Base-by-base conservation (phyloP, 805 yeast genomes). In the Wickerhamomyces bisporus region DNA sequence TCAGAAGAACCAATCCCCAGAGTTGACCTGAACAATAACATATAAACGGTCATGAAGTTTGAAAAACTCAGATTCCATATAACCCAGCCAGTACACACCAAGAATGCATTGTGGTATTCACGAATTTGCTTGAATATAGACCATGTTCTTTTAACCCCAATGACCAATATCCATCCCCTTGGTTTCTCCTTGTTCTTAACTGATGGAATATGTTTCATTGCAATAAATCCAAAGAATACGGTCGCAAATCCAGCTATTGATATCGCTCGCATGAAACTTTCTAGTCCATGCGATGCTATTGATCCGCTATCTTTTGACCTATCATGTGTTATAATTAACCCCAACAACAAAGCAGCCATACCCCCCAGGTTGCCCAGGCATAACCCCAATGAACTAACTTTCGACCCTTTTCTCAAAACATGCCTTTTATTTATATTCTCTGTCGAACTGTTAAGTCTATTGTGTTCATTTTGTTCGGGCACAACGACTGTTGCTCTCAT, bases 181-280 rank as follows among this genome's bases (percentile, higher is more conserved):
- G 66, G 65, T 20, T 34, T 52, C 2, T 38, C 41, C 27, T 55
- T 54, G 2, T 62, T 62, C 21, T 53, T 38, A 4, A 59, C 58
- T 19, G 49, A 48, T 4, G 71, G 70, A 10, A 66, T 54, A 26
- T 44, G 55, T 26, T 38, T 52, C 1, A 63, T 47, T 13, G 63
- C 40, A 5, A 58, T 10, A 0, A 57, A 13, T 0, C 64, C 52
- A 23, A 60, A 45, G 0, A 46, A 49, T 7, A 57, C 39, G 2
- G 71, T 65, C n/a, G 60, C 38, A 32, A 57, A 43, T 1, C 71
- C 70, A 2, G 70, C 68, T 20, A 61, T 55, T 1, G 68, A 57
- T 12, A 66, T 65, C 0, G 70, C 70, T 14, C 62, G 38, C n/a
- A 65, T 43, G 36, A 60, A 65, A 37, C 58, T 57, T 31, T 56